Percentiles rank a stretch among this genome's conserved stretches.
phyloP scores from a whole-genome alignment of 139 green algal genomes.

The Coccomyxa sp. region DNA sequence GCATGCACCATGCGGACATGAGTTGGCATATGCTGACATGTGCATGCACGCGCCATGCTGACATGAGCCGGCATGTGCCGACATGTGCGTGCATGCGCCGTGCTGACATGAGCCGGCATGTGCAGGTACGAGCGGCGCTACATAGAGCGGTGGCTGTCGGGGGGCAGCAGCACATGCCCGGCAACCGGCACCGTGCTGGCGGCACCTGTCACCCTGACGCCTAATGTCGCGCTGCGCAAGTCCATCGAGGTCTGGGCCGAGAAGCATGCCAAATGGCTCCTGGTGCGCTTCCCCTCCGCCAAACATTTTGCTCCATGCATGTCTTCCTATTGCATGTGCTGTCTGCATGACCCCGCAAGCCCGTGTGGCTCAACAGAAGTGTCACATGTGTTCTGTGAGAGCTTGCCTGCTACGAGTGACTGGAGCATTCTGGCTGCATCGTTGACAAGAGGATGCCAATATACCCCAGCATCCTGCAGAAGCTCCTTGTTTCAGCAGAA shows the following conservation, averaged over 20 bases:
- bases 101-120: too few species aligned
- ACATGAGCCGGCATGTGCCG: constrained; percentile 7
- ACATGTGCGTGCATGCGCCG: constrained; percentile 26
- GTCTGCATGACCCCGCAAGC: background rate
- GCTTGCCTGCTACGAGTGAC: too few species aligned
- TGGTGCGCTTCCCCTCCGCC: constrained; percentile 27
- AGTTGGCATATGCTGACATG: background rate
- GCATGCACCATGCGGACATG: background rate
- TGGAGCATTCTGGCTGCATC: too few species aligned
- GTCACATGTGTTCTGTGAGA: background rate
- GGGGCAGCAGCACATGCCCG: constrained; percentile 43
- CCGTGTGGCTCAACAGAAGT: background rate
- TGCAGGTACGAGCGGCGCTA: constrained; percentile 41
- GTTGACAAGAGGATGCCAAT: too few species aligned
- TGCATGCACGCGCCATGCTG: background rate
- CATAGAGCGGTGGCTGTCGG: constrained; percentile 41
- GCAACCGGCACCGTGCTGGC: constrained; percentile 39
- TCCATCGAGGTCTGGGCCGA: constrained; percentile 50
- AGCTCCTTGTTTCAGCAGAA: too few species aligned
- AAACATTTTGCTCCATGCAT: background rate
- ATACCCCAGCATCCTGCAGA: too few species aligned
- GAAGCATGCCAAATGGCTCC: constrained; percentile 41
- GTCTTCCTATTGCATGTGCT: background rate
- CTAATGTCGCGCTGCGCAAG: constrained; percentile 44
- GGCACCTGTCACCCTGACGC: constrained; percentile 34